Evolutionary conservation across 2,329 filamentous ascomycete species (phyloP).

Genomic region (Chaetomiaceae sp.): DNA sequence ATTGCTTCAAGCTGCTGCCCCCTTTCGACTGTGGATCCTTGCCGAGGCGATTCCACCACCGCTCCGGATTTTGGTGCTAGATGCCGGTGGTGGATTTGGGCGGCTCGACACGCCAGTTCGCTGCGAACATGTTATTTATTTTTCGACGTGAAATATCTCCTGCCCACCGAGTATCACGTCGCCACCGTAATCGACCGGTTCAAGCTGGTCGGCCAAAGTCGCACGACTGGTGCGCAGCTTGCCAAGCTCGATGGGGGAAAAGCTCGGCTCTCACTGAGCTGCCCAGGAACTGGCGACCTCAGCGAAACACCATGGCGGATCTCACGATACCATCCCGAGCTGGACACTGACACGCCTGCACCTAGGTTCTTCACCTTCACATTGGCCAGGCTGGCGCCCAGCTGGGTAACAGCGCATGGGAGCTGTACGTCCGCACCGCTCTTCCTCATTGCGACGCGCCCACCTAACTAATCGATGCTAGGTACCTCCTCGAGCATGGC

Average conservation of each 20-base stretch:
- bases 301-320: neutral
- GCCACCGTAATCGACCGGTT: neutral
- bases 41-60: neutral
- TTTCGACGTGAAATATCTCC: no score
- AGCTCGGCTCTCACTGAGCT: no score
- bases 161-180: neutral
- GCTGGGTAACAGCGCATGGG: slow-evolving; percentile 71
- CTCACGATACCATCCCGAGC: neutral
- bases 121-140: neutral
- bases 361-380: slow-evolving; percentile 58
- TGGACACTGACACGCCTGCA: slow-evolving; percentile 10
- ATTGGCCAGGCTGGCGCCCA: slow-evolving; percentile 66
- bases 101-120: neutral
- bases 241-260: neutral
- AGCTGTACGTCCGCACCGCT: slow-evolving; percentile 53
- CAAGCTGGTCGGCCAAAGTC: neutral
- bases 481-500: slow-evolving; percentile 69
- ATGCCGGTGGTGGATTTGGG: neutral
- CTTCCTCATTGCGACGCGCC: slow-evolving; percentile 24
- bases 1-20: slow-evolving; percentile 17
- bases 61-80: neutral
- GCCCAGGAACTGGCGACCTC: neutral
- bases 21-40: slow-evolving; percentile 7
- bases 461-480: slow-evolving; percentile 30
- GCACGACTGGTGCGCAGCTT: neutral